Base-by-base conservation (phyloP, 2,329 filamentous ascomycete species). In the Xylaria sp. region DNA sequence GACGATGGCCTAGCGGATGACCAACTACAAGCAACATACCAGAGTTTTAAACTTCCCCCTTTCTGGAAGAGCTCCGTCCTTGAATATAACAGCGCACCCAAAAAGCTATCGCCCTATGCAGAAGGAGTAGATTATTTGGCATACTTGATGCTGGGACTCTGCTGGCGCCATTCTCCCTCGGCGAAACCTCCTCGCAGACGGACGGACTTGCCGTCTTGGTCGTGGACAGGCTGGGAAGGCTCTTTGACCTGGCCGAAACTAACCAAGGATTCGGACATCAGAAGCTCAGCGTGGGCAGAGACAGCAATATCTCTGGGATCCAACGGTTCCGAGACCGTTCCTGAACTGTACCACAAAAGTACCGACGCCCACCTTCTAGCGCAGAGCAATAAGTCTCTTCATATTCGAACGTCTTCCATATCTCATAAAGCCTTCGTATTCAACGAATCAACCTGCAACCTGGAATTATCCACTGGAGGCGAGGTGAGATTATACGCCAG, bases 171-270 rank as follows among this genome's bases (percentile, higher is more conserved):
- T 25, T 2, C 16, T 18, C 40, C 35, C 8, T 48, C 40, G 16
- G 50, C 35, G 5, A 50, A n/a, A 12, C 32, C 51, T 1, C 68
- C 68, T 8, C 68, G 68, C 3, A 64, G 70, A 35, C 64, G 70
- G 1, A 60, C 60, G 0, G 42, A 63, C 25, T 29, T 72, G 4
- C 70, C 70, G 18, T 72, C 70, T 1, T 72, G 70, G 70, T 70
- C 70, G 0, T 72, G 70, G 70, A 60, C 63, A 13, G 70, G 70
- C n/a, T 72, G 70, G 70, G 59, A 70, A 54, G 70, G 70, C 4
- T 25, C 68, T 2, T 51, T 70, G 29, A 16, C 48, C 9, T 72
- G 70, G 70, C 70, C 70, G 9, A 40, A 5, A 5, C 35, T 70
- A 3, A 48, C 42, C 1, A 16, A 64, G 8, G 32, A 55, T 27